Evolutionary conservation across 2,329 filamentous ascomycete genomes (phyloP), one percentile per base, ranked within the genome.

Genomic region (Fusarium incarnatum): DNA sequence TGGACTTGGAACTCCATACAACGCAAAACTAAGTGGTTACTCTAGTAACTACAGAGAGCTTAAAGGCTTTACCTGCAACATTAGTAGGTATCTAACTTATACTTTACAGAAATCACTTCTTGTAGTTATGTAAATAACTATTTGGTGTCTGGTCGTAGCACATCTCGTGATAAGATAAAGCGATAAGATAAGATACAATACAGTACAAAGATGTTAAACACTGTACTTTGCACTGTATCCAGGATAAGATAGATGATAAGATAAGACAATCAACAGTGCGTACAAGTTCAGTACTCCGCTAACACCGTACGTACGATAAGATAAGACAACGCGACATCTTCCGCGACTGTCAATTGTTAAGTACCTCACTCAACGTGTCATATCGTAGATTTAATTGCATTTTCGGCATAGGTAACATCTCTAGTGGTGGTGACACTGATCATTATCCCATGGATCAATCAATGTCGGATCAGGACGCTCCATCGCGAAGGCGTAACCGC

Each of bases 171-270:
- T 37, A 12, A n/a, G 34, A 37, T 37, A n/a, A 12, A 37, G 16
- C 18, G 18, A 37, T n/a, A 37, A n/a, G 18, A 37, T 37, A n/a
- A 37, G 3, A 10, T 1, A 4, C 6, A 0, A 0, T 4, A 37
- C 32, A 34, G 32, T 18, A 18, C 16, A 10, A 7, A 4, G 1
- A 5, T 0, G 2, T 1, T 4, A 0, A 2, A 2, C 4, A 2
- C 8, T 32, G 13, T 8, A 8, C 8, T 5, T 0, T 2, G 5
- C 32, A 37, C 16, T n/a, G 32, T 37, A 37, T 9, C 1, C 1
- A 0, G 9, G 15, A 34, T 34, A 34, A 34, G 32, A 34, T 18
- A 32, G 13, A 10, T 4, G 34, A 37, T n/a, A 37, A 37, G 16
- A 37, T 37, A 37, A 37, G 34, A 37, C 18, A 37, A 11, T 6